Conservation (phyloP, 2,329 filamentous ascomycete species). For the Fusarium brachygibbosum region DNA sequence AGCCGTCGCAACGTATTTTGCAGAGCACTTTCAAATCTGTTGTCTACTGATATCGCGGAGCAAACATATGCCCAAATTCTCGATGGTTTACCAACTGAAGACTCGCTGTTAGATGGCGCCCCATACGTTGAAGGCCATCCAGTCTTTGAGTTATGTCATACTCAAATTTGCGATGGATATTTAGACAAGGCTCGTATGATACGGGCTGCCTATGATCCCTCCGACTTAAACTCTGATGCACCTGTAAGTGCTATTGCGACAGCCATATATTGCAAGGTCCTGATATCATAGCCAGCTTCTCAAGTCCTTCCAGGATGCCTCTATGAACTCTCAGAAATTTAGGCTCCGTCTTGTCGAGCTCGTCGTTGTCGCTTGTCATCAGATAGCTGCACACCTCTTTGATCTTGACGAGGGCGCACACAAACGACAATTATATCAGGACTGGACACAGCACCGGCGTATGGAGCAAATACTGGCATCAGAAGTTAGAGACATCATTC, state of each 20-base stretch:
- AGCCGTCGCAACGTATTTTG: neutral
- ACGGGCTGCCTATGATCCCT: neutral
- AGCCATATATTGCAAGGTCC: neutral
- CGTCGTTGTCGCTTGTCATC: neutral
- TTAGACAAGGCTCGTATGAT: neutral
- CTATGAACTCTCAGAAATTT: neutral
- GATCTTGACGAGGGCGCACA: neutral
- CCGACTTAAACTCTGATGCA: neutral
- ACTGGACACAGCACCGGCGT: neutral
- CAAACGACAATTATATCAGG: neutral
- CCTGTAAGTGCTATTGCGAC: no score
- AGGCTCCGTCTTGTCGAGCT: neutral
- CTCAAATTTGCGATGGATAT: neutral
- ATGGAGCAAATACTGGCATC: neutral
- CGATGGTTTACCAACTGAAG: slow-evolving; percentile 9
- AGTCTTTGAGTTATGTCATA: neutral
- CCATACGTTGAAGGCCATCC: neutral
- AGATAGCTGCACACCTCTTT: neutral
- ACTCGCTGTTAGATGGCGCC: neutral
- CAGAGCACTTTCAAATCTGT: neutral
- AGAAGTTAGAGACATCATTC: neutral
- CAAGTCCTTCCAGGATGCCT: neutral
- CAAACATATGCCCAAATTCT: slow-evolving; percentile 18
- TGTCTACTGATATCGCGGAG: slow-evolving; percentile 2
- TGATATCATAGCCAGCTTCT: neutral